Evolutionary conservation across 2,329 filamentous ascomycete genomes (phyloP), one percentile per base, ranked within the genome.

Genomic region (Epichloe elymi): DNA sequence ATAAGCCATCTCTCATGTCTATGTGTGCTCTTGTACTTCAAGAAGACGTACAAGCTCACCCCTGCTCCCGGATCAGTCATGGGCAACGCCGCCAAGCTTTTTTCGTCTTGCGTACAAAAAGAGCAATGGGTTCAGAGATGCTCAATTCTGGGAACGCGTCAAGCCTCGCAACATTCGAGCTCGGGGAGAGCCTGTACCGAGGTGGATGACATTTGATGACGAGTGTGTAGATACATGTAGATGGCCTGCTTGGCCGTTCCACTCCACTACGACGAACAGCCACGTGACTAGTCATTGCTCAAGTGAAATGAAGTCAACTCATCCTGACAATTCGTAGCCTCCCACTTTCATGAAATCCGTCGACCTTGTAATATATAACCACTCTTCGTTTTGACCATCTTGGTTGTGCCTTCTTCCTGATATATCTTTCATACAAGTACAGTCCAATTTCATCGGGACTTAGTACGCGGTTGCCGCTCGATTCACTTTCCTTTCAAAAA

Each of bases 131-230:
- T 70, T 71, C 6, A 70, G 71, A 14, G 44, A 46, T 23, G 14
- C 44, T 14, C 30, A 46, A 14, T 50, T 23, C 65, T 89, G 85
- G 81, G 77, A 86, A 38, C 69, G 69, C 8, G 80, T 83, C 53
- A 87, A 86, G 71, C 85, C 85, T 1, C 84, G 78, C 56, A 68
- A 69, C n/a, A 75, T 85, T 39, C 70, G 45, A 17, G 45, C 72
- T 20, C 69, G 74, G 41, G 67, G 67, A 19, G 66, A 68, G 46
- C 79, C 78, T 38, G 45, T 46, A 33, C 85, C 81, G 0, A 57
- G 58, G 1, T 88, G 83, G 83, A 89, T 89, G 82, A 84, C 77
- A 2, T 88, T 88, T 58, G 84, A 89, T 55, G 86, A 90, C 57
- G 78, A 77, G 2, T 26, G 26, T 26, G 26, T 26, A 26, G 26